Evolutionary conservation across 2,329 filamentous ascomycete genomes (phyloP).

Genomic region (Botryosphaeria dothidea): DNA sequence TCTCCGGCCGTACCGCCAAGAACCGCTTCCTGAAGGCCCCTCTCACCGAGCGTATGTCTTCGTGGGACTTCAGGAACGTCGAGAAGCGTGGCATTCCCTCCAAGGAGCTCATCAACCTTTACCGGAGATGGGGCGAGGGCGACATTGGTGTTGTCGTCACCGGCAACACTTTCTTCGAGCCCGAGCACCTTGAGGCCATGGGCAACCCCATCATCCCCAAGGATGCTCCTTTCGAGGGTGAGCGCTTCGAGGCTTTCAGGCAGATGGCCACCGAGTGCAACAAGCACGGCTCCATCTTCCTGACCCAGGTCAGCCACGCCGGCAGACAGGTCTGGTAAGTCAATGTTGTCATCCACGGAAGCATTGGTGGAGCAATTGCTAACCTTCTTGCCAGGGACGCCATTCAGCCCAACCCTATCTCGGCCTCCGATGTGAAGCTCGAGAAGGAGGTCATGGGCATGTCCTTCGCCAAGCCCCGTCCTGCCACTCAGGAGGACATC

Average conservation of each 20-base stretch:
- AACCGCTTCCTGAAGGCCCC: constrained; percentile 68
- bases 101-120: constrained; percentile 57
- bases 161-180: constrained; percentile 55
- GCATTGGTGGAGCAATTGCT: not conserved
- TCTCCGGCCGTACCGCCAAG: constrained; percentile 56
- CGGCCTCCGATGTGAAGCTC: constrained; percentile 48
- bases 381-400: constrained; percentile 23
- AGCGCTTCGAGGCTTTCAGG: constrained; percentile 62
- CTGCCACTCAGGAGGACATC: constrained; percentile 55
- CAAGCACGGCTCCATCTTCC: constrained; percentile 57
- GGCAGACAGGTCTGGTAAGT: constrained; percentile 54
- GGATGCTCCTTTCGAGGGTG: constrained; percentile 53
- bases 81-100: constrained; percentile 56
- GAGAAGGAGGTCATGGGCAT: constrained; percentile 41
- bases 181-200: constrained; percentile 54
- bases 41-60: constrained; percentile 66
- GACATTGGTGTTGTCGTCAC: constrained; percentile 56
- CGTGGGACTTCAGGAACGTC: constrained; percentile 58
- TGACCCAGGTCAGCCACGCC: constrained; percentile 64
- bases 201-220: constrained; percentile 63
- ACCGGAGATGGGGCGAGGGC: constrained; percentile 55
- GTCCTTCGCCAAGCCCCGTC: constrained; percentile 52
- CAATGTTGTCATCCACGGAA: no score
- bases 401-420: constrained; percentile 49
- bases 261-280: constrained; percentile 58